These are phyloP conservation scores for Aaosphaeria pasadenensis DNA, from an alignment of 2,329 filamentous ascomycete genomes.

Conservation along the genomic window DNA sequence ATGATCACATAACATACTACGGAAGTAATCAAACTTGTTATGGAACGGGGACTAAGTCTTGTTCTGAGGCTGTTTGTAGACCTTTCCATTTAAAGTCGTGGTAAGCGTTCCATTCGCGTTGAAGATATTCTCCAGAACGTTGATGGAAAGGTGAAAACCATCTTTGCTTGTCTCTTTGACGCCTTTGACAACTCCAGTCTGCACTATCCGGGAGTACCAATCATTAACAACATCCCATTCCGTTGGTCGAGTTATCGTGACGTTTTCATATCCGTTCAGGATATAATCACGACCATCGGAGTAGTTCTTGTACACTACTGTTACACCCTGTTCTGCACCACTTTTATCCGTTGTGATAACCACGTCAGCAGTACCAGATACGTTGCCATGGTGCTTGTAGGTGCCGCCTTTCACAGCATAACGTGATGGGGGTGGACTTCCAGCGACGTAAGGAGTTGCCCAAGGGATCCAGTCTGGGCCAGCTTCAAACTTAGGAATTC, in stretches of 20 bases:
- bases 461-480: slow-evolving; percentile 31
- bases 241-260: slow-evolving; percentile 13
- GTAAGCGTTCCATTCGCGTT: slow-evolving; percentile 39
- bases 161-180: slow-evolving; percentile 39
- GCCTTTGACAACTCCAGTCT: slow-evolving; percentile 23
- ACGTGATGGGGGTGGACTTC: background rate
- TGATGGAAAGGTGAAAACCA: slow-evolving; percentile 38
- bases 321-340: slow-evolving; percentile 15
- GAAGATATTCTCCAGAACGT: slow-evolving; percentile 39
- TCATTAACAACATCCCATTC: slow-evolving; percentile 21
- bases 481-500: slow-evolving; percentile 9
- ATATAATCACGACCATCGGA: slow-evolving; percentile 35
- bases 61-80: slow-evolving; percentile 33
- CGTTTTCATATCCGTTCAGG: slow-evolving; percentile 32
- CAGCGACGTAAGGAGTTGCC: slow-evolving; percentile 28
- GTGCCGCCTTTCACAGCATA: background rate
- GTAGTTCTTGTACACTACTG: slow-evolving; percentile 33
- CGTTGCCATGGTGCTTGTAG: slow-evolving; percentile 1
- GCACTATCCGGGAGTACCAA: slow-evolving; percentile 40
- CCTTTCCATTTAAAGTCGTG: slow-evolving; percentile 35
- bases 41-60: background rate
- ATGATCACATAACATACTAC: too few relatives aligned
- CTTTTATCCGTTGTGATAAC: background rate
- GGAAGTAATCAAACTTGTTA: too few relatives aligned
- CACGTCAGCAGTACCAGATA: slow-evolving; percentile 7